Evolutionary conservation across 495 filamentous ascomycete genomes (phyloP), one percentile per base, ranked within the genome.

Genomic region (Trypethelium eluteriae): DNA sequence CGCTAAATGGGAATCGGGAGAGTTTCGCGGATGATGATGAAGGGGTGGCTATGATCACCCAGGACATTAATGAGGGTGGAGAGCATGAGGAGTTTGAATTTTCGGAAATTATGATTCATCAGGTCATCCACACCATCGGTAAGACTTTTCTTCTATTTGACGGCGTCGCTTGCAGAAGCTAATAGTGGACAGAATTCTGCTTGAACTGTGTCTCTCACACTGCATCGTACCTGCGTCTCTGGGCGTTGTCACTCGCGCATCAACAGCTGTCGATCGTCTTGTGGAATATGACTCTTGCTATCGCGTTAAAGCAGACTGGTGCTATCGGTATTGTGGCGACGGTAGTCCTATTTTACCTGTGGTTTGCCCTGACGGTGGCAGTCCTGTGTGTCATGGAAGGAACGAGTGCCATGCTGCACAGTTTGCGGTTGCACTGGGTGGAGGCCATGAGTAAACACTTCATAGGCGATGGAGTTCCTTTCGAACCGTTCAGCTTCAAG

Each of bases 401-500:
- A 61, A 92, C 89, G 38, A 88, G 86, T 75, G 90, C 90, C 62
- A 93, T 94, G 90, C 84, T 96, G 80, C 95, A 98, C 78, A 92
- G 89, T 67, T 82, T 99, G 70, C 86, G 94, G 81, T 83, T 99
- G 66, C 95, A 97, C 74, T 99, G 94, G 94, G 94, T 99, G 66
- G 94, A 99, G 76, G 92, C 94, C n/a, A 97, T 98, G 86, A 94
- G 91, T 79, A 98, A 98, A 79, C 96, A 97, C 81, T 96, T 97
- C 80, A 89, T 97, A 75, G 96, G 96, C 68, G 92, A 92, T 64
- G 94, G 94, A 53, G 74, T 80, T 74, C 81, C 92, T 46, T 98
- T 99, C 79, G 81, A 88, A 71, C 94, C 94, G 9, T 98, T 98
- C 76, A 92, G 89, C 73, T 98, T 98, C 75, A 87, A 88, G 80